A percentile compares a stretch with the other conserved stretches of the same genome.
Conservation (phyloP, 495 filamentous ascomycete genomes). For the Podospora comata region DNA sequence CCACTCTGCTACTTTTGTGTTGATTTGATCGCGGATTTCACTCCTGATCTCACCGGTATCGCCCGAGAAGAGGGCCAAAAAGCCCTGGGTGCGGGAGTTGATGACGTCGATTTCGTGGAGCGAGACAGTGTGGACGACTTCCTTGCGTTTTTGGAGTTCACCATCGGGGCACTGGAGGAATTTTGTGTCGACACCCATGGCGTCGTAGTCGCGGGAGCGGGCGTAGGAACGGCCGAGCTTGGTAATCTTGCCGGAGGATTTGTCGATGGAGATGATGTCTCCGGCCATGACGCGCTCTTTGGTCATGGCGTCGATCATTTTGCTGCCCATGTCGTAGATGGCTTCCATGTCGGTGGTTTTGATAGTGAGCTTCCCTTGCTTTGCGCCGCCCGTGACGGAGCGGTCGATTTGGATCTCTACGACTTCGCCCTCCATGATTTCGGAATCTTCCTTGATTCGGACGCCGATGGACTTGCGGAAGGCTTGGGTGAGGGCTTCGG, state of each 20-base stretch:
- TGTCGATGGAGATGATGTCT: conserved; percentile 97
- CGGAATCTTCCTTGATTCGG: conserved; percentile 94
- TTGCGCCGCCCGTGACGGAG: conserved; percentile 91
- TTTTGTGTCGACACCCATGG: conserved; percentile 97
- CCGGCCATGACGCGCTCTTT: conserved; percentile 98
- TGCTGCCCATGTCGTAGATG: conserved; percentile 97
- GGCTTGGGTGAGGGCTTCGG: conserved; percentile 93
- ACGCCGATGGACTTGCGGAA: conserved; percentile 97
- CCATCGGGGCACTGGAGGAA: conserved; percentile 98
- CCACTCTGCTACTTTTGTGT: conserved; percentile 97
- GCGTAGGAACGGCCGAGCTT: conserved; percentile 93
- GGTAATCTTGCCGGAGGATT: conserved; percentile 94
- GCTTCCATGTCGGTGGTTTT: conserved; percentile 99
- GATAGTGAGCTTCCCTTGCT: conserved; percentile 98
- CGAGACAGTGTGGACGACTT: conserved; percentile 93
- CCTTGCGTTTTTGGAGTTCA: conserved; percentile 94
- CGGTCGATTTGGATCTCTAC: conserved; percentile 99
- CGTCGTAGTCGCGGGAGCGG: conserved; percentile 94
- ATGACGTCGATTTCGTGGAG: conserved; percentile 99
- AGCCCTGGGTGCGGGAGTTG: conserved; percentile 95
- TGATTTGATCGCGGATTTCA: conserved; percentile 97
- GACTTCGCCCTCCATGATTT: conserved; percentile 98
- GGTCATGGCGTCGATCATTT: conserved; percentile 99
- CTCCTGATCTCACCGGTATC: conserved; percentile 97
- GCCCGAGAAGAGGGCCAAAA: conserved; percentile 91